A percentile compares a stretch with the other conserved stretches of the same genome.
These are phyloP conservation scores for Fragosphaeria purpurea DNA, from an alignment of 2,329 filamentous ascomycete species.

Conservation along the genomic window DNA sequence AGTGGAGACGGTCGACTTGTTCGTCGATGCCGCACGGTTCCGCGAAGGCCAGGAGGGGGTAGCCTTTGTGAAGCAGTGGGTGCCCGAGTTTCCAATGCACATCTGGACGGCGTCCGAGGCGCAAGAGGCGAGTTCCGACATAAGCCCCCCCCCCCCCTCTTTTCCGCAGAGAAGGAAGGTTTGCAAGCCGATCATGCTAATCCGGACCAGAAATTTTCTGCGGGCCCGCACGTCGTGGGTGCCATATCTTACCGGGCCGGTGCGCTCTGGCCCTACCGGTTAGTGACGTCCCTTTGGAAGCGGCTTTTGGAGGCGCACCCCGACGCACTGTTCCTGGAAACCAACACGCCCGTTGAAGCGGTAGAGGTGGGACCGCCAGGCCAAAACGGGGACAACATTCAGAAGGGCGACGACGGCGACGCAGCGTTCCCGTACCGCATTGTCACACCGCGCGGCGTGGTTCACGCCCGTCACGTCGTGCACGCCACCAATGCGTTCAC, in stretches of 20 bases:
- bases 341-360: slow-evolving; percentile 25
- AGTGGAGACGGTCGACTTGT: slow-evolving; percentile 38
- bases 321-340: slow-evolving; percentile 26
- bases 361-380: slow-evolving; percentile 11
- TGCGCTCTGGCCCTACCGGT: slow-evolving; percentile 40
- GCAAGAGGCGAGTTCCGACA: slow-evolving; percentile 15
- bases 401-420: not conserved
- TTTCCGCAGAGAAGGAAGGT: no score
- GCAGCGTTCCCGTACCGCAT: slow-evolving; percentile 28
- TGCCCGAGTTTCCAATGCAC: slow-evolving; percentile 29
- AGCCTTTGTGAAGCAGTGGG: slow-evolving; percentile 22
- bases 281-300: slow-evolving; percentile 36
- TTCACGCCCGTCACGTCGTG: slow-evolving; percentile 40
- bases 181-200: not conserved
- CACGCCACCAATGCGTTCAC: slow-evolving; percentile 49
- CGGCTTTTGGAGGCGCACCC: slow-evolving; percentile 26
- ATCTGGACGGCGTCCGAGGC: slow-evolving; percentile 26
- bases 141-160: no score
- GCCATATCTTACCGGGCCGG: slow-evolving; percentile 36
- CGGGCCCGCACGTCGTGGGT: slow-evolving; percentile 26
- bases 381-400: not conserved
- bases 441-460: slow-evolving; percentile 32
- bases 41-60: slow-evolving; percentile 22
- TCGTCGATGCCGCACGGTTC: slow-evolving; percentile 24
- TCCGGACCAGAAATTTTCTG: slow-evolving; percentile 24